phyloP scores from a whole-genome alignment of 2,329 filamentous ascomycete species.

The Cordyceps militaris region DNA sequence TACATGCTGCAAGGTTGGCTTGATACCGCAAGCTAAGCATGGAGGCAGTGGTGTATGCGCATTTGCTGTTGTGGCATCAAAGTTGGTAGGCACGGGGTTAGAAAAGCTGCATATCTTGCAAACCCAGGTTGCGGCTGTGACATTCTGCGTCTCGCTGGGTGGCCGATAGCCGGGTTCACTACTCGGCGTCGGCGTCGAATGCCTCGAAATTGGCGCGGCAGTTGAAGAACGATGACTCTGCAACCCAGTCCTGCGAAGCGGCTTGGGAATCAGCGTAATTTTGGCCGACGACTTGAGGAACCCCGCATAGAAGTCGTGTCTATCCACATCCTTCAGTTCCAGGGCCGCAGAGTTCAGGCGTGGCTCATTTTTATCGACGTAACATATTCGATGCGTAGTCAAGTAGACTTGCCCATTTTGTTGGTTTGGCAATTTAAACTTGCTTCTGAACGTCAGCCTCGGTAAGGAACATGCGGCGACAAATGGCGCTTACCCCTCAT shows the following conservation, averaged over 20 bases:
- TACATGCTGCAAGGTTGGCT: constrained; percentile 73
- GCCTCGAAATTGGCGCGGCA: constrained; percentile 39
- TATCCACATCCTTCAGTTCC: constrained; percentile 84
- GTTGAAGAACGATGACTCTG: constrained; percentile 42
- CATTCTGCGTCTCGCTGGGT: constrained; percentile 19
- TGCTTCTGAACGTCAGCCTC: constrained; percentile 37
- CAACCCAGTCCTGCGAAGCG: constrained; percentile 57
- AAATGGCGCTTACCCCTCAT: constrained; percentile 72
- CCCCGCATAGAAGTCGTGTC: constrained; percentile 84
- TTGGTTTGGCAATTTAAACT: constrained; percentile 88
- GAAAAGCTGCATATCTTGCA: constrained; percentile 95
- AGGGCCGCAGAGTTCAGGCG: constrained; percentile 77
- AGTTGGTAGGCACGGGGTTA: constrained; percentile 87
- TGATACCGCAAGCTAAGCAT: constrained; percentile 90
- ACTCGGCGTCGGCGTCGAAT: constrained; percentile 23
- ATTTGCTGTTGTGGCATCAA: constrained; percentile 76
- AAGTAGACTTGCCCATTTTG: constrained; percentile 96
- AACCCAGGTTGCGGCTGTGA: constrained; percentile 74
- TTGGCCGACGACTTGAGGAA: constrained; percentile 95
- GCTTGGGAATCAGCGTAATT: constrained; percentile 80
- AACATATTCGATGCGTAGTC: constrained; percentile 92
- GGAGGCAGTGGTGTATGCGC: constrained; percentile 74
- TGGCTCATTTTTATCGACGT: constrained; percentile 83
- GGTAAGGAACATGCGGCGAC: background rate
- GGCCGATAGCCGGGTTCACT: constrained; percentile 36